phyloP scores from a whole-genome alignment of 768 basidiomycete genomes.

The Trametes elegans region DNA sequence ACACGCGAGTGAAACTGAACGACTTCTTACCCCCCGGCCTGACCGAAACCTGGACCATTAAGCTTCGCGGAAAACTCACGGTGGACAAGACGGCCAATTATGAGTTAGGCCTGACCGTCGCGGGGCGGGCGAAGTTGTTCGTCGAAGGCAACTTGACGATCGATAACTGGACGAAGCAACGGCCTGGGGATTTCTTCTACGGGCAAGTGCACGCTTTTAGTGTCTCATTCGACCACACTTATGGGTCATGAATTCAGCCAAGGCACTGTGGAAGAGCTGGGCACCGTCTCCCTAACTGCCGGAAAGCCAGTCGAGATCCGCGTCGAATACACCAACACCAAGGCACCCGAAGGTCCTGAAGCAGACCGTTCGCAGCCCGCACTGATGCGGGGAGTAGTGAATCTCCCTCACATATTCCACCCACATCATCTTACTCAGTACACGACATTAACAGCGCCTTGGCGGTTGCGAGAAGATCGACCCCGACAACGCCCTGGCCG shows the following conservation, averaged over 20 bases:
- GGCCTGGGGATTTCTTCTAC: conserved; percentile 68
- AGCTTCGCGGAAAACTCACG: conserved; percentile 50
- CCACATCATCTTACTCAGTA: background rate
- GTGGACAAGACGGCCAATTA: conserved; percentile 48
- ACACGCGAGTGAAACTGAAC: conserved; percentile 64
- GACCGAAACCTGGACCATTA: conserved; percentile 53
- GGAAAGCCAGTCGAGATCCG: conserved; percentile 48
- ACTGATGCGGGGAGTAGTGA: conserved; percentile 65
- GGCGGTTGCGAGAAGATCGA: conserved; percentile 68
- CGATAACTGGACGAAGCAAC: conserved; percentile 72
- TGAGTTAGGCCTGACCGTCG: conserved; percentile 62
- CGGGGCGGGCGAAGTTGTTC: conserved; percentile 65
- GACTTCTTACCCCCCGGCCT: conserved; percentile 62
- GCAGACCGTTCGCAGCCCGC: conserved; percentile 58
- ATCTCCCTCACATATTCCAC: conserved; percentile 18
- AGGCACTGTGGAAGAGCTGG: conserved; percentile 66
- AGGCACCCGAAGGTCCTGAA: conserved; percentile 43
- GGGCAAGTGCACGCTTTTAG: conserved; percentile 37
- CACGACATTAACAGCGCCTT: conserved; percentile 44
- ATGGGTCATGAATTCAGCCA: conserved; percentile 36
- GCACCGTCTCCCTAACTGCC: conserved; percentile 43
- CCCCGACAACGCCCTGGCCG: conserved; percentile 50
- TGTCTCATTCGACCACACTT: background rate
- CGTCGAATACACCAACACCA: conserved; percentile 66
- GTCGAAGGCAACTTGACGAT: conserved; percentile 56